These are phyloP conservation scores for Pontederia crassipes DNA, from an alignment of 176 grass and related monocot species.

Conservation along the genomic window DNA sequence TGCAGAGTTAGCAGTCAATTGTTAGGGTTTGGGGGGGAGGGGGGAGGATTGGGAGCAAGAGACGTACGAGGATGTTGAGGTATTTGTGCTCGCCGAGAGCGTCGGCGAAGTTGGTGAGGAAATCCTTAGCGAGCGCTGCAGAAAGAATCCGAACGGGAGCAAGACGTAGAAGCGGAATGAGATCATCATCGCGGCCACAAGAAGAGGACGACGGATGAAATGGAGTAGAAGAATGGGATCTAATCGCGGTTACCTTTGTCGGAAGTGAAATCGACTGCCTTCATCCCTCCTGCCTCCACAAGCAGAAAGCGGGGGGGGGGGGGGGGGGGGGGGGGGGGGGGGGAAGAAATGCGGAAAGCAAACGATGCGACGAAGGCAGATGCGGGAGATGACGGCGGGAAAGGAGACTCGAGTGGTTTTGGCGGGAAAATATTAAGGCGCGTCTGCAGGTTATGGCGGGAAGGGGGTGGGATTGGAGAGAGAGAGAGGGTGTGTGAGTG, in stretches of 20 bases:
- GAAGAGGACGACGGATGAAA: neutral
- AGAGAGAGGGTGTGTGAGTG: too few relatives aligned
- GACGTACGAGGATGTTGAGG: constrained; percentile 61
- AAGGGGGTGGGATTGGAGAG: too few relatives aligned
- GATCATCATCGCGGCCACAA: neutral
- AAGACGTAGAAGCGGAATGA: neutral
- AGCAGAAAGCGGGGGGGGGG: neutral
- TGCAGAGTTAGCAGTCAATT: too few relatives aligned
- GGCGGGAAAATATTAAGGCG: neutral
- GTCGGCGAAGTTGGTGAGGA: constrained; percentile 60
- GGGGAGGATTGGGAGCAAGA: neutral
- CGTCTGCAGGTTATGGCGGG: too few relatives aligned
- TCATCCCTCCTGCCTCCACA: constrained; percentile 21
- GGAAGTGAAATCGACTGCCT: constrained; percentile 41
- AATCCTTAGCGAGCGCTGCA: constrained; percentile 83
- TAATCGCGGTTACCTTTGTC: constrained; percentile 48
- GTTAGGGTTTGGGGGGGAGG: neutral
- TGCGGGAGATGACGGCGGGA: neutral
- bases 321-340: neutral
- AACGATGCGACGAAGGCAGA: too few relatives aligned
- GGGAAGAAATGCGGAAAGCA: too few relatives aligned
- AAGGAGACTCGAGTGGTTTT: neutral
- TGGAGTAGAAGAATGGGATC: neutral
- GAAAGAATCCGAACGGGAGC: neutral
- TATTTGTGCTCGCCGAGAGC: constrained; percentile 75